Percentiles rank a stretch among this genome's conserved stretches.
Conservation (phyloP, 305 asterid genomes). For the Solanum hybrid region DNA sequence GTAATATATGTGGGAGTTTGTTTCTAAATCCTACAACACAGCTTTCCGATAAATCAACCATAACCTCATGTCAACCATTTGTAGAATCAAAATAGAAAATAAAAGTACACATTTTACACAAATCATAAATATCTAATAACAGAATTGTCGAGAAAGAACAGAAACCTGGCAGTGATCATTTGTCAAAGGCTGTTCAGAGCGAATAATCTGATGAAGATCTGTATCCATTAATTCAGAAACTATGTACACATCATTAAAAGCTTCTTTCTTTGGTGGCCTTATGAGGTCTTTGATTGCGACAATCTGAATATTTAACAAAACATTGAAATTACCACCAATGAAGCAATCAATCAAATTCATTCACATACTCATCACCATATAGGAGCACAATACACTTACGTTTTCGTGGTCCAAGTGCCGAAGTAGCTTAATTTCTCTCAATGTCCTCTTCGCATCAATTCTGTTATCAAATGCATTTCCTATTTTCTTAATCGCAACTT, state of each 20-base stretch:
- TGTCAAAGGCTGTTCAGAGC: conserved; percentile 62
- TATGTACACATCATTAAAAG: conserved; percentile 72
- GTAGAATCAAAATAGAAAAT: not conserved
- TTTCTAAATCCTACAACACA: not conserved
- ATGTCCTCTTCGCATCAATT: conserved; percentile 78
- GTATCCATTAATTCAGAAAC: conserved; percentile 80
- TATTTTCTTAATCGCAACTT: conserved; percentile 78
- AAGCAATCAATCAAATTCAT: not conserved
- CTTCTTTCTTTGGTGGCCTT: conserved; percentile 57
- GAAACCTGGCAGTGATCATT: conserved; percentile 82
- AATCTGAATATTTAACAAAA: conserved; percentile 37
- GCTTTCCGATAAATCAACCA: not conserved
- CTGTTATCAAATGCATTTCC: conserved; percentile 74
- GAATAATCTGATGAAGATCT: conserved; percentile 80
- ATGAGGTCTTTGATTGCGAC: conserved; percentile 76
- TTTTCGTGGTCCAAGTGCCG: conserved; percentile 88
- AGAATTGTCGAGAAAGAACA: not conserved
- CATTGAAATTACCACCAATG: not conserved
- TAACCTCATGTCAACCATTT: not conserved
- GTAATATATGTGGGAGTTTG: not conserved
- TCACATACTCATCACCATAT: not conserved
- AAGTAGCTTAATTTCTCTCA: conserved; percentile 76
- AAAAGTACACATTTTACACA: not conserved
- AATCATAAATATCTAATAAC: not conserved
- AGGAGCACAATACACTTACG: conserved; percentile 25